Percentiles rank a stretch among this genome's conserved stretches.
These are phyloP conservation scores for Suhomyces canberraensis DNA, from an alignment of 805 yeast genomes.

Conservation along the genomic window DNA sequence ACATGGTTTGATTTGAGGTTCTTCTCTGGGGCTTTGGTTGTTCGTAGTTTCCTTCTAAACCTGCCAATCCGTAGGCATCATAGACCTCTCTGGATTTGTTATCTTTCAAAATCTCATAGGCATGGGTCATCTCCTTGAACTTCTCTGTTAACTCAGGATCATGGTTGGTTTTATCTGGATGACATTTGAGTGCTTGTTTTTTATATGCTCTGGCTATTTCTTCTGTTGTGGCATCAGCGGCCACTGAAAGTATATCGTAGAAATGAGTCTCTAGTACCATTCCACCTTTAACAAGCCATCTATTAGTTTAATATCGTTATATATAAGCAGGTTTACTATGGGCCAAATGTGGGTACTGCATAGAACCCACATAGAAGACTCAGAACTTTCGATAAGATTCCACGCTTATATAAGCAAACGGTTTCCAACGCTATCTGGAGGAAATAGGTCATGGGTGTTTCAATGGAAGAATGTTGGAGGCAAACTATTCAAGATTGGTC, in stretches of 20 bases:
- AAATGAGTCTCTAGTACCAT: conserved; percentile 20
- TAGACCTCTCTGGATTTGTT: conserved; percentile 43
- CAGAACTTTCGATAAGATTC: conserved; percentile 17
- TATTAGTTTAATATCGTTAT: too few species aligned
- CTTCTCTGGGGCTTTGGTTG: conserved; percentile 5
- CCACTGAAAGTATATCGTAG: conserved; percentile 36
- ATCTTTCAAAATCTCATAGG: conserved; percentile 62
- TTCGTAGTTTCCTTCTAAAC: conserved; percentile 29
- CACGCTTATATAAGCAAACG: conserved; percentile 10
- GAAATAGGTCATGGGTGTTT: too few species aligned
- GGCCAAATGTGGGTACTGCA: too few species aligned
- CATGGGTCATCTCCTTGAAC: conserved; percentile 62
- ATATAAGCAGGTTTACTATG: too few species aligned
- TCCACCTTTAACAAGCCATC: not conserved
- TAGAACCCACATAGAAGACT: not conserved
- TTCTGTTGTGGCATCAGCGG: conserved; percentile 30
- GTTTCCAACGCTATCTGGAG: too few species aligned
- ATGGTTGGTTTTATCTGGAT: conserved; percentile 62
- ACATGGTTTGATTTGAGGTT: conserved; percentile 3
- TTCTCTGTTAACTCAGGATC: conserved; percentile 47
- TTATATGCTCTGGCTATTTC: conserved; percentile 37
- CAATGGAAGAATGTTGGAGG: too few species aligned
- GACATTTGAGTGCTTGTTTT: conserved; percentile 47
- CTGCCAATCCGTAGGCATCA: conserved; percentile 51
- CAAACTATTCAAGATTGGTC: too few species aligned